These are phyloP conservation scores for Saturnispora silvae DNA, from an alignment of 805 yeast species.

Conservation along the genomic window DNA sequence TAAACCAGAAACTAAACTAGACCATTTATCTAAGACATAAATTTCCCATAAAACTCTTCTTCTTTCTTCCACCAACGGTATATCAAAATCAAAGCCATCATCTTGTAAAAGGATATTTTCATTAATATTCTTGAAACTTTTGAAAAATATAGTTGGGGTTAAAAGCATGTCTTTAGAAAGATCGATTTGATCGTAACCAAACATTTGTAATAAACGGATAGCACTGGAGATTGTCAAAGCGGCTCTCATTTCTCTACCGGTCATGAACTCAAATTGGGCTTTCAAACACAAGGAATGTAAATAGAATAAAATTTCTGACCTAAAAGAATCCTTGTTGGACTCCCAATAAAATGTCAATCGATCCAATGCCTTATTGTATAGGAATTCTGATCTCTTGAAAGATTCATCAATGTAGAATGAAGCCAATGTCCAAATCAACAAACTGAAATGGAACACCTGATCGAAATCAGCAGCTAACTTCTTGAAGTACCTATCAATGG, in stretches of 20 bases:
- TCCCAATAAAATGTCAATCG: conserved; percentile 16
- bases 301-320: conserved; percentile 17
- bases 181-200: conserved; percentile 25
- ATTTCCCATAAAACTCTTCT: conserved; percentile 26
- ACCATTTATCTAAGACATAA: conserved; percentile 24
- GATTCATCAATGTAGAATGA: conserved; percentile 15
- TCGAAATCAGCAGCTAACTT: conserved; percentile 15
- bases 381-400: conserved; percentile 11
- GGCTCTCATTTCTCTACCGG: conserved; percentile 20
- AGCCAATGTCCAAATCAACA: conserved; percentile 19
- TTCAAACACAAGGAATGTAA: conserved; percentile 20
- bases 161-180: conserved; percentile 14
- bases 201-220: conserved; percentile 22
- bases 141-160: conserved; percentile 14
- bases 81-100: conserved; percentile 19
- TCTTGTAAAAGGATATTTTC: conserved; percentile 12
- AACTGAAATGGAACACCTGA: conserved; percentile 15
- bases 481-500: conserved; percentile 15
- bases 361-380: conserved; percentile 15
- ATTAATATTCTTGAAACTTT: conserved; percentile 8
- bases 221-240: conserved; percentile 21
- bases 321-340: conserved; percentile 9
- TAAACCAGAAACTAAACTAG: conserved; percentile 23
- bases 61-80: conserved; percentile 22
- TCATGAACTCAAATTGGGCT: conserved; percentile 19